phyloP scores from a whole-genome alignment of 2,329 filamentous ascomycete genomes.

The Sporothrix euskadiensis region DNA sequence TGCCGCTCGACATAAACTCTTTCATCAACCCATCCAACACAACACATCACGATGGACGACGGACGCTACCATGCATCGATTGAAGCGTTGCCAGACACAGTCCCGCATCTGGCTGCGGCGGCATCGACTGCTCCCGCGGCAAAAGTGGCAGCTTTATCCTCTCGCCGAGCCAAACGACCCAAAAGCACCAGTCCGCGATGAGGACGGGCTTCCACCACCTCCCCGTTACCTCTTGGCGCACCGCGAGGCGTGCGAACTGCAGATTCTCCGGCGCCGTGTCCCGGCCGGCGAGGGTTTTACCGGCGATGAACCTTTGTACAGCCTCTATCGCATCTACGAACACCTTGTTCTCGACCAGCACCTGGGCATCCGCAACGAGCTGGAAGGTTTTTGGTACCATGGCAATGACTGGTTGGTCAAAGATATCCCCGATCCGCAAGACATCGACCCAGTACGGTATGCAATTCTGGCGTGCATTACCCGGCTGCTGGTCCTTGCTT shows the following conservation, averaged over 20 bases:
- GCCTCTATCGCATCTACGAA: conserved; percentile 37
- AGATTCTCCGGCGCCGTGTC: background rate
- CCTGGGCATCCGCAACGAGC: conserved; percentile 23
- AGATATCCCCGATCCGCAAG: conserved; percentile 20
- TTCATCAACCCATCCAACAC: too few relatives aligned
- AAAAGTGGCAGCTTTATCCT: background rate
- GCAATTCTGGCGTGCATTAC: conserved; percentile 14
- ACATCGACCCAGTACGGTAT: conserved; percentile 12
- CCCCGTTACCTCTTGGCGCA: background rate
- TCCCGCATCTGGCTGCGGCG: background rate
- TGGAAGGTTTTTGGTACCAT: conserved; percentile 26
- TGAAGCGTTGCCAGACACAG: background rate
- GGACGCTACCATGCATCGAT: background rate
- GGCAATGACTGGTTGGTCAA: conserved; percentile 12
- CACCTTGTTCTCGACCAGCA: conserved; percentile 23
- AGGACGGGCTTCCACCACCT: background rate
- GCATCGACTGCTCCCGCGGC: background rate
- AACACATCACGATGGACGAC: too few relatives aligned
- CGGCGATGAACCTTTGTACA: background rate
- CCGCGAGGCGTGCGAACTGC: background rate
- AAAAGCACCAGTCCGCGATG: background rate
- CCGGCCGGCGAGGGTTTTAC: background rate
- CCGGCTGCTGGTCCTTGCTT: conserved; percentile 14
- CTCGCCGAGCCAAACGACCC: background rate
- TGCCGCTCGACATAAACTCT: too few relatives aligned